Conservation (phyloP, 2,329 filamentous ascomycete species). For the Capronia coronata region DNA sequence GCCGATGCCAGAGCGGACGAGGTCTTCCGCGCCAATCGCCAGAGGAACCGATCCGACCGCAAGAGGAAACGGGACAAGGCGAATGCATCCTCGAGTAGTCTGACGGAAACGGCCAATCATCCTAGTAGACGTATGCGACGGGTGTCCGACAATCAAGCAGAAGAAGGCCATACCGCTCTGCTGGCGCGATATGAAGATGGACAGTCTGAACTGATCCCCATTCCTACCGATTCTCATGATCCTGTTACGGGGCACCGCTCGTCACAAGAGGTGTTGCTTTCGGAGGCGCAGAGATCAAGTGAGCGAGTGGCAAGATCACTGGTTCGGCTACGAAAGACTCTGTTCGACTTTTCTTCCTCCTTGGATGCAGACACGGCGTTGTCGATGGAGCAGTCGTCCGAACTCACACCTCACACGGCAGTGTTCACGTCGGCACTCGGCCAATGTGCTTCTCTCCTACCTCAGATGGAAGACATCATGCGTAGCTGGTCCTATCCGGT, state of each 20-base stretch:
- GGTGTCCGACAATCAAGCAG: conserved; percentile 39
- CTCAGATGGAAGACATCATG: conserved; percentile 52
- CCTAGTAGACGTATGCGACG: conserved; percentile 44
- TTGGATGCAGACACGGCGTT: conserved; percentile 29
- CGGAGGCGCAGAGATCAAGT: conserved; percentile 48
- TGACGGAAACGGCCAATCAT: conserved; percentile 39
- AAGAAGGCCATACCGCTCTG: conserved; percentile 45
- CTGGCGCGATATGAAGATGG: conserved; percentile 55
- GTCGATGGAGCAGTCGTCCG: conserved; percentile 29
- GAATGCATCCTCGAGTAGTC: conserved; percentile 37
- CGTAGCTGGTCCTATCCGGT: conserved; percentile 55
- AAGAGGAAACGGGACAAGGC: conserved; percentile 54
- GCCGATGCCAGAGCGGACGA: conserved; percentile 29
- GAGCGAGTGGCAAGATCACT: conserved; percentile 51
- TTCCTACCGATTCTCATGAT: conserved; percentile 29
- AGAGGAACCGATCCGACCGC: conserved; percentile 37
- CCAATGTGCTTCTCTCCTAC: conserved; percentile 44
- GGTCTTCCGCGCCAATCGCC: conserved; percentile 31
- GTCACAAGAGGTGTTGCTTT: conserved; percentile 44
- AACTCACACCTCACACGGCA: conserved; percentile 32
- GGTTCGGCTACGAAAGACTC: conserved; percentile 48
- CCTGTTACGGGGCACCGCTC: conserved; percentile 25
- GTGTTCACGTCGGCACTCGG: conserved; percentile 40
- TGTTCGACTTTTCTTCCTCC: conserved; percentile 48
- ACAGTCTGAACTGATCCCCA: conserved; percentile 52